Base-by-base conservation (phyloP, 768 basidiomycete genomes). In the Candolleomyces efflorescens region DNA sequence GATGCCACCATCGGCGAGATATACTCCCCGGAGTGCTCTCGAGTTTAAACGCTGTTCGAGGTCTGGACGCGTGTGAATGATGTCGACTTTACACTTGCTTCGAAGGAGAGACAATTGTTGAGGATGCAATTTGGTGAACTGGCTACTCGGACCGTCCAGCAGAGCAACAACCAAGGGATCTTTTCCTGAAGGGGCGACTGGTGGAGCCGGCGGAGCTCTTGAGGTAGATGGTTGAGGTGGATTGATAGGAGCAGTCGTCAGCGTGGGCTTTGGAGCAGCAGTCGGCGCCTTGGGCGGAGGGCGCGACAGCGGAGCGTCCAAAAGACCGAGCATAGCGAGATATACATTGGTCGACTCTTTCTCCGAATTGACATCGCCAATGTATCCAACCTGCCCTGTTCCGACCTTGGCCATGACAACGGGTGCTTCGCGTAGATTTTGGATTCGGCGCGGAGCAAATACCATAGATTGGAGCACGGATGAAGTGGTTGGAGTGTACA, bases 341-440 rank as follows among this genome's bases (percentile, higher is more conserved):
- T 75, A 59, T 10, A 71, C 66, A 18, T 64, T 68, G 22, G 73
- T 75, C 1, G 73, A 72, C 17, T 55, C 64, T 2, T 63, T 58
- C 61, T 78, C 76, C 2, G 63, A 68, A 65, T 78, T 76, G n/a
- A 78, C 75, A 57, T 79, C 77, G 2, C 78, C 77, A 12, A 78
- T 60, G 56, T 71, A 78, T 5, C 75, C 73, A 11, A 79, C 63
- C 23, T 64, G 65, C 3, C 78, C 77, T 1, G 64, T 60, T 11
- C 69, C 74, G 9, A 75, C 63, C 10, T 60, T 63, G 11, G 65
- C 63, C n/a, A 66, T 66, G 0, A 71, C 70, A 1, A 63, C 71
- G 51, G 73, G 73, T 0, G 75, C 68, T 53, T 74, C 73, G 32
- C 32, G 32, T 32, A 32, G 32, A 32, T 32, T 61, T 12, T 62